Conservation (phyloP, 176 grass and related monocot species). For the Hyparrhenia diplandra region DNA sequence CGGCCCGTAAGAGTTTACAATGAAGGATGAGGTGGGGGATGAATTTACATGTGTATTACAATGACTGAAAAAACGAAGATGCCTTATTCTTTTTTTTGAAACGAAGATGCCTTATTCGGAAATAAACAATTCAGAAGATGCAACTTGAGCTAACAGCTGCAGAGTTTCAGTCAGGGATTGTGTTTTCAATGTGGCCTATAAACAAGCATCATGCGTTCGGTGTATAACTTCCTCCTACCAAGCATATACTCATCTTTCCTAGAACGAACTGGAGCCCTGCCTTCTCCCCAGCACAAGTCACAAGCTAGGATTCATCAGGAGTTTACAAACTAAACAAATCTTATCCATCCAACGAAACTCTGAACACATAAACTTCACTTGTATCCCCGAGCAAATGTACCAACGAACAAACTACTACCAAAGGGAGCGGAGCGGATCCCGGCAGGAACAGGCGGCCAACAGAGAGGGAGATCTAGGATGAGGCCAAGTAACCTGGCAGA, state of each 20-base stretch:
- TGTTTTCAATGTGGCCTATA: background rate
- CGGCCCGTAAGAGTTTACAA: too few species aligned
- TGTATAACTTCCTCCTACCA: background rate
- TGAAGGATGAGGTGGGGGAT: too few species aligned
- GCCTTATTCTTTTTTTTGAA: too few species aligned
- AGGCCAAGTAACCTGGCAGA: slow-evolving; percentile 60
- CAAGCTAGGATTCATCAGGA: background rate
- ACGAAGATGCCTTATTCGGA: background rate
- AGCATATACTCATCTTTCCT: background rate
- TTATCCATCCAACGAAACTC: background rate
- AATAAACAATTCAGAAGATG: background rate
- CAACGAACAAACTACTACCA: background rate
- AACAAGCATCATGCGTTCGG: background rate
- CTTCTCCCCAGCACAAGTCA: background rate
- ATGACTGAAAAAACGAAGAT: too few species aligned
- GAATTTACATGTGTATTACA: too few species aligned
- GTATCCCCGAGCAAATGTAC: background rate
- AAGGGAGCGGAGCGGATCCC: background rate
- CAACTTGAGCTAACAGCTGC: background rate
- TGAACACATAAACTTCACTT: too few species aligned
- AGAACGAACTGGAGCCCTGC: background rate
- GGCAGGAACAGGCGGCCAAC: background rate
- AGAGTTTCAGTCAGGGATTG: background rate
- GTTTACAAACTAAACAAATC: background rate
- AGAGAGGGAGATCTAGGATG: background rate